phyloP scores from a whole-genome alignment of 2,329 filamentous ascomycete genomes.

The Talaromyces rugulosus region DNA sequence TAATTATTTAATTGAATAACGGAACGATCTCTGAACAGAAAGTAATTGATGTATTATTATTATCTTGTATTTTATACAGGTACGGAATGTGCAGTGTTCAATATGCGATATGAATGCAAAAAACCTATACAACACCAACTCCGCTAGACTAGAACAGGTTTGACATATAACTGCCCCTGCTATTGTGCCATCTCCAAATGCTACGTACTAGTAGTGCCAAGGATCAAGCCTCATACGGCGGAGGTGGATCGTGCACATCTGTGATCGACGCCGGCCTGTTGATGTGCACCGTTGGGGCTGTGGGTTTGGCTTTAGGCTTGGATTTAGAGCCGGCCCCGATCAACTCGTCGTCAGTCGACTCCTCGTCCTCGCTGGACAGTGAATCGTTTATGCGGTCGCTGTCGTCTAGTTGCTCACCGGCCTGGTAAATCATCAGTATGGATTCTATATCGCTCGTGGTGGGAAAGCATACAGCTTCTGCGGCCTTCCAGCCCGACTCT shows the following conservation, averaged over 20 bases:
- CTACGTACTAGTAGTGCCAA: not conserved
- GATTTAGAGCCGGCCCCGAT: not conserved
- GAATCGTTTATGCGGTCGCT: slow-evolving; percentile 1
- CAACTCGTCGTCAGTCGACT: slow-evolving; percentile 1
- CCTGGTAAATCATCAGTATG: not conserved
- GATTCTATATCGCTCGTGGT: not conserved
- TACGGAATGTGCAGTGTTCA: too few species aligned
- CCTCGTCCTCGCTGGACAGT: slow-evolving; percentile 4
- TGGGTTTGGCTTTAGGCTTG: not conserved
- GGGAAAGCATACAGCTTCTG: slow-evolving; percentile 8
- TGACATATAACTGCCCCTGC: not conserved
- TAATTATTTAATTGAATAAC: too few species aligned
- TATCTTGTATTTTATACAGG: not conserved
- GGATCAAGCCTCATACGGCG: slow-evolving; percentile 7
- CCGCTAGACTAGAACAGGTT: not conserved
- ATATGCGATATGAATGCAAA: too few species aligned
- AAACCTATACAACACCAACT: not conserved
- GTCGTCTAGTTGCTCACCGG: not conserved
- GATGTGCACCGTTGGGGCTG: not conserved
- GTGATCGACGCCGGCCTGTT: not conserved
- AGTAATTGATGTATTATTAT: not conserved
- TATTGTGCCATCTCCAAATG: too few species aligned
- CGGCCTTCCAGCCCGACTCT: slow-evolving; percentile 9
- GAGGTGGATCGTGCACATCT: slow-evolving; percentile 7
- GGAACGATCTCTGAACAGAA: not conserved